Conservation (phyloP, 2,329 filamentous ascomycete genomes). For the Aureobasidium sp. region DNA sequence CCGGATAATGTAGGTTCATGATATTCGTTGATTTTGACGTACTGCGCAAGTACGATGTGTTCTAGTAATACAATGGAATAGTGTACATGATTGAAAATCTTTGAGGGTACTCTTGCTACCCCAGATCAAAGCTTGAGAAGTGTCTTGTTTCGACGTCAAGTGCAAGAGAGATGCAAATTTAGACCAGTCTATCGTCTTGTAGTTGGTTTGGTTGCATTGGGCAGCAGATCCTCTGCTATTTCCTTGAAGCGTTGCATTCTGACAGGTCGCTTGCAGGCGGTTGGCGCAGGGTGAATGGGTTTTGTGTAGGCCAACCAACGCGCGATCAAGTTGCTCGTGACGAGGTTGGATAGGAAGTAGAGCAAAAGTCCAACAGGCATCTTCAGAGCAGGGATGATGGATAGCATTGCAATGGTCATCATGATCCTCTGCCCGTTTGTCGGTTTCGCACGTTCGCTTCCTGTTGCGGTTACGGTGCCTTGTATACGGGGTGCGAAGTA, state of each 20-base stretch:
- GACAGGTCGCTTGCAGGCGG: slow-evolving; percentile 21
- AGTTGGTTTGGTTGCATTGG: not conserved
- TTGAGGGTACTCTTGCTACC: not conserved
- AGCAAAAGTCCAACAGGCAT: slow-evolving; percentile 34
- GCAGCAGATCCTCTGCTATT: not conserved
- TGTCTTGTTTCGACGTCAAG: not conserved
- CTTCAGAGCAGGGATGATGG: slow-evolving; percentile 27
- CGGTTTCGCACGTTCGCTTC: not conserved
- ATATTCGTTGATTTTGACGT: not conserved
- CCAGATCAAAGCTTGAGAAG: not conserved
- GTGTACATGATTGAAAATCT: not conserved
- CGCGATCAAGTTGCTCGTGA: slow-evolving; percentile 16
- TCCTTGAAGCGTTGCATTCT: slow-evolving; percentile 14
- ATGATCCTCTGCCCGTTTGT: slow-evolving; percentile 18
- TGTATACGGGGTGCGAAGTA: slow-evolving; percentile 16
- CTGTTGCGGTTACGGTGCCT: slow-evolving; percentile 5
- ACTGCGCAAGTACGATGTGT: not conserved
- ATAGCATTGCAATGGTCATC: slow-evolving; percentile 24
- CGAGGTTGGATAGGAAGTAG: slow-evolving; percentile 26
- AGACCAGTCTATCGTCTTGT: not conserved
- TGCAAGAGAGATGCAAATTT: not conserved
- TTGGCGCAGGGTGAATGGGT: slow-evolving; percentile 19
- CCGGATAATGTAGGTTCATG: not conserved
- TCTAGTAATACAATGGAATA: not conserved
- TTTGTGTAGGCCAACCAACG: slow-evolving; percentile 21